Evolutionary conservation across 768 basidiomycete species (phyloP).

Genomic region (Leccinellum rugosiceps): DNA sequence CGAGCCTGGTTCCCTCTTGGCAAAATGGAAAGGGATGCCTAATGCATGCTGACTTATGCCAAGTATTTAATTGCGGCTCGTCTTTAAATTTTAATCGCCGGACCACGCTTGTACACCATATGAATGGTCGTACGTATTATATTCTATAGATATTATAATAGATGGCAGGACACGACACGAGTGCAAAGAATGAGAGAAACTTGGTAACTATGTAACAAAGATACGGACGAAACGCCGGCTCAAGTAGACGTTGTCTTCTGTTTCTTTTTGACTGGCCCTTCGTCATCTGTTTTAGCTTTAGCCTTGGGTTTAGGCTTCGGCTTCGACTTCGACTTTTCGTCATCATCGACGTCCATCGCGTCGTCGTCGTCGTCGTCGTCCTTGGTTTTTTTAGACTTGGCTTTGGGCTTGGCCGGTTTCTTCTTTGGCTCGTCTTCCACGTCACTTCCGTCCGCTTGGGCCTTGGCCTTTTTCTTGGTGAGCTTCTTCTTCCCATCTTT

Average conservation of each 20-base stretch:
- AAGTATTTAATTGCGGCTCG: slow-evolving; percentile 5
- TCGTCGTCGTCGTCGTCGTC: slow-evolving; percentile 42
- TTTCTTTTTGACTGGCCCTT: slow-evolving; percentile 75
- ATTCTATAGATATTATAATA: slow-evolving; percentile 24
- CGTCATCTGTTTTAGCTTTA: slow-evolving; percentile 37
- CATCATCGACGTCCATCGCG: slow-evolving; percentile 48
- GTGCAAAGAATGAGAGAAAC: neutral
- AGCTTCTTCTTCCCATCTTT: slow-evolving; percentile 36
- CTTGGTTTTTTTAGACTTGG: slow-evolving; percentile 37
- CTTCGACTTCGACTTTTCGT: slow-evolving; percentile 35
- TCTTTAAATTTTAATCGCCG: slow-evolving; percentile 6
- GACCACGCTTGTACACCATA: slow-evolving; percentile 11
- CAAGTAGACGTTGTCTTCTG: slow-evolving; percentile 45
- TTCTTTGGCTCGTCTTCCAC: slow-evolving; percentile 47
- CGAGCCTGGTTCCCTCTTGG: slow-evolving; percentile 73
- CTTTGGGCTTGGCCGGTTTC: slow-evolving; percentile 43
- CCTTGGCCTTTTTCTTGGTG: slow-evolving; percentile 44
- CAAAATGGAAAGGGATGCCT: slow-evolving; percentile 42
- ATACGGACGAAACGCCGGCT: neutral
- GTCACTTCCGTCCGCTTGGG: slow-evolving; percentile 40
- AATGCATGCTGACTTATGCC: neutral
- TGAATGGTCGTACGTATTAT: slow-evolving; percentile 20
- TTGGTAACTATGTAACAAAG: neutral
- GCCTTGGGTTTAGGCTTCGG: slow-evolving; percentile 42
- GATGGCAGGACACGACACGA: slow-evolving; percentile 2